Evolutionary conservation across 1,139 yeast species (phyloP).

Genomic region (Candida sp.): DNA sequence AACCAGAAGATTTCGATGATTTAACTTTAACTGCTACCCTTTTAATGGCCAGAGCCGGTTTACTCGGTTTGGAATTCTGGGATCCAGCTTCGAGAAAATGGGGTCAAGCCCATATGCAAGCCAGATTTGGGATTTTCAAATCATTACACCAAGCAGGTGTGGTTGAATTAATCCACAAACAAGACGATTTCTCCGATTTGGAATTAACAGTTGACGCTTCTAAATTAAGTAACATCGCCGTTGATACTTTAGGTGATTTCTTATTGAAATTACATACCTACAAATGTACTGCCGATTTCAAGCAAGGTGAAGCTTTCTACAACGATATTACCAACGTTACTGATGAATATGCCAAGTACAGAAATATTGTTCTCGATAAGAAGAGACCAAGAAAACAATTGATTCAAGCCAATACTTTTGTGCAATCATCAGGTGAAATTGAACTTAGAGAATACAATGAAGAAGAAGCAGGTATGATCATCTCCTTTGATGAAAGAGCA

Average conservation of each 20-base stretch:
- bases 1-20: conserved; percentile 56
- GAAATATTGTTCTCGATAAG: conserved; percentile 66
- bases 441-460: conserved; percentile 70
- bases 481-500: conserved; percentile 66
- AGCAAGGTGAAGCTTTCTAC: conserved; percentile 61
- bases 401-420: conserved; percentile 73
- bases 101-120: conserved; percentile 98
- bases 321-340: conserved; percentile 64
- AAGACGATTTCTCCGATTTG: conserved; percentile 55
- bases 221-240: conserved; percentile 66
- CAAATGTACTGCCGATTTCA: conserved; percentile 74
- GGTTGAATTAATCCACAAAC: conserved; percentile 47
- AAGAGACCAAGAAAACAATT: conserved; percentile 82
- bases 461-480: conserved; percentile 72
- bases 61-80: conserved; percentile 80
- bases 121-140: conserved; percentile 80
- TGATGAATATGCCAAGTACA: conserved; percentile 56
- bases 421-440: conserved; percentile 35
- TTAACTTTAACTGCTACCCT: conserved; percentile 66
- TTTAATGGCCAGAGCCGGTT: conserved; percentile 86
- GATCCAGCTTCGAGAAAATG: conserved; percentile 77
- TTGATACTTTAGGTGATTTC: conserved; percentile 69
- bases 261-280: conserved; percentile 69
- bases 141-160: conserved; percentile 70
- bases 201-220: conserved; percentile 54